A percentile compares a stretch with the other conserved stretches of the same genome.
These are phyloP conservation scores for Orbilia ellipsospora DNA, from an alignment of 2,329 filamentous ascomycete species.

Conservation along the genomic window DNA sequence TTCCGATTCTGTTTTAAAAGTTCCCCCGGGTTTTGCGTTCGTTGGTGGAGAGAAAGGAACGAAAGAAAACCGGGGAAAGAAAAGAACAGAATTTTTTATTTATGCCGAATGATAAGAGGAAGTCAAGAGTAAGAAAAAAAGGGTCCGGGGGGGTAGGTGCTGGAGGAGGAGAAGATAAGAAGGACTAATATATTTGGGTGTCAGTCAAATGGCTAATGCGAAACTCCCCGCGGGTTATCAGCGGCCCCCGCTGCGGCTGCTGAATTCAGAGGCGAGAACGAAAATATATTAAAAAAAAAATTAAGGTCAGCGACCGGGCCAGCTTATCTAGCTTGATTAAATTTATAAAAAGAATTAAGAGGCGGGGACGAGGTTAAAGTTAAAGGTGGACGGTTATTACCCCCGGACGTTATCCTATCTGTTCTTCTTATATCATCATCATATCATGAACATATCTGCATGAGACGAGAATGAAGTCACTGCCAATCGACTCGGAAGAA, in stretches of 20 bases:
- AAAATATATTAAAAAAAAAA: neutral
- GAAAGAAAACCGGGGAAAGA: constrained; percentile 6
- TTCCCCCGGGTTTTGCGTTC: neutral
- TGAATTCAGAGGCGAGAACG: neutral
- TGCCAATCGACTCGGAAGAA: constrained; percentile 1
- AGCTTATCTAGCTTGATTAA: neutral
- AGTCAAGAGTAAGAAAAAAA: constrained; percentile 18
- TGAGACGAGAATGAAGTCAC: constrained; percentile 11
- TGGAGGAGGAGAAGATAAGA: constrained; percentile 1
- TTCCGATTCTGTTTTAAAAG: neutral
- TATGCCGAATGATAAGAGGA: neutral
- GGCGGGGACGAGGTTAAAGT: neutral
- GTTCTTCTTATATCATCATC: constrained; percentile 3
- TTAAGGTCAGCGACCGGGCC: neutral
- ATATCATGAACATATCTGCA: neutral
- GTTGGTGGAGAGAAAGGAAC: constrained; percentile 16
- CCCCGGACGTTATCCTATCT: no score
- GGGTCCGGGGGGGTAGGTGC: neutral
- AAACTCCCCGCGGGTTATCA: constrained; percentile 50
- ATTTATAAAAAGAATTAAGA: neutral
- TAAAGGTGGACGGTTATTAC: neutral
- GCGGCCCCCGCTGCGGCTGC: constrained; percentile 9
- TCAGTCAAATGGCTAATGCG: constrained; percentile 7
- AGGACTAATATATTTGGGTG: constrained; percentile 5
- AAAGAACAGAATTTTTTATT: constrained; percentile 1